Percentiles rank a stretch among this genome's conserved stretches.
Conservation (phyloP, 164 flowering plant species). For the Chimonanthus salicifolius region DNA sequence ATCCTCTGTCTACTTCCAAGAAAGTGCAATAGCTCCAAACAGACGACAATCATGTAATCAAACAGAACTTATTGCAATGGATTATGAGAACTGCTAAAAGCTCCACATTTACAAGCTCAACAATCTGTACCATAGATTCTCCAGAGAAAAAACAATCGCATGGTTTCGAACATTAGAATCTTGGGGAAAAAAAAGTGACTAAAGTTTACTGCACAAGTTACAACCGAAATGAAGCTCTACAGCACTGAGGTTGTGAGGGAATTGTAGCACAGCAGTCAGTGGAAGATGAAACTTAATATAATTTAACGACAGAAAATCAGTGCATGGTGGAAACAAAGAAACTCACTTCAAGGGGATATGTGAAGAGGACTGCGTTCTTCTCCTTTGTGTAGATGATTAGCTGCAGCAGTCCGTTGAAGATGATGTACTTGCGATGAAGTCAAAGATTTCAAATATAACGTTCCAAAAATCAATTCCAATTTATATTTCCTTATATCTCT, state of each 20-base stretch:
- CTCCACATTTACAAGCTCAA: too few relatives aligned
- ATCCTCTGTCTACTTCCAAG: too few relatives aligned
- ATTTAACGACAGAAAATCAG: too few relatives aligned
- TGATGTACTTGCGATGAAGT: slow-evolving; percentile 59
- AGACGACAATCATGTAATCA: too few relatives aligned
- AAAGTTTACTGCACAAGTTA: neutral
- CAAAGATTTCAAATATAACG: slow-evolving; percentile 37
- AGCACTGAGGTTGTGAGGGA: neutral
- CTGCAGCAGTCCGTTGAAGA: slow-evolving; percentile 65
- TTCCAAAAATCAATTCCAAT: neutral
- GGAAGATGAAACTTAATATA: neutral
- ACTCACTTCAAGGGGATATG: slow-evolving; percentile 72
- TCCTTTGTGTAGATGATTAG: slow-evolving; percentile 69
- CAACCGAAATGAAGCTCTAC: neutral
- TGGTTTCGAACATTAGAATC: neutral
- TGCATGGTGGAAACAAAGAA: neutral
- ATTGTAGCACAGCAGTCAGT: neutral
- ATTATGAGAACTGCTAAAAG: neutral
- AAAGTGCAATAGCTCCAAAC: too few relatives aligned
- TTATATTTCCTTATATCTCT: neutral
- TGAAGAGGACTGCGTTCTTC: slow-evolving; percentile 82
- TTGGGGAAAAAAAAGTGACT: neutral
- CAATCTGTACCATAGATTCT: too few relatives aligned
- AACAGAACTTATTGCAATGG: neutral
- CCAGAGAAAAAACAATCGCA: neutral